These are phyloP conservation scores for Hymenoscyphus occultus DNA, from an alignment of 2,329 filamentous ascomycete species.

Conservation along the genomic window DNA sequence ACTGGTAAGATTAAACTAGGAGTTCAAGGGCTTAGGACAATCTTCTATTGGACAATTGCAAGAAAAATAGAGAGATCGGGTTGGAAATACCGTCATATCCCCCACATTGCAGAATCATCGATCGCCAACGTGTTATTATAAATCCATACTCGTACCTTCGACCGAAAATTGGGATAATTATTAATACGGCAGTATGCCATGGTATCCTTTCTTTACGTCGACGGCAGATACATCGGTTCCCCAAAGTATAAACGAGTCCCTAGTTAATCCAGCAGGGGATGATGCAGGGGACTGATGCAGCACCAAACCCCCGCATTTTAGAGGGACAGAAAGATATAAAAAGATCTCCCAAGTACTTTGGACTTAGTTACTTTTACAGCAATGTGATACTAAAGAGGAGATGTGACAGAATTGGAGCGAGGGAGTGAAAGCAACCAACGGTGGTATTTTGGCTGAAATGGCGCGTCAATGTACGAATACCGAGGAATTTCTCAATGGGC, in stretches of 20 bases:
- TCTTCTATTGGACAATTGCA: not conserved
- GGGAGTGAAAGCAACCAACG: not conserved
- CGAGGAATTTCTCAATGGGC: not conserved
- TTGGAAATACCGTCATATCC: not conserved
- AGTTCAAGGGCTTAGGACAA: not conserved
- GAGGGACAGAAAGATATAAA: not conserved
- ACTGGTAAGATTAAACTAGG: not conserved
- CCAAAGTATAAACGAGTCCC: not conserved
- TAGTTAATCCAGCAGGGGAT: not conserved
- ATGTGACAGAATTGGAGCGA: slow-evolving; percentile 1
- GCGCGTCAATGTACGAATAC: not conserved
- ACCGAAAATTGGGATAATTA: not conserved
- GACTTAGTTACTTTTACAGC: not conserved
- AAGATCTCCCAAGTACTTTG: not conserved
- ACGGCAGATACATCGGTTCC: not conserved
- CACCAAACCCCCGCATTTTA: slow-evolving; percentile 4
- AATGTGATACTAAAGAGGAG: not conserved
- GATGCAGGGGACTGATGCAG: not conserved
- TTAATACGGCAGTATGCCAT: not conserved
- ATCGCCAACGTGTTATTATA: not conserved
- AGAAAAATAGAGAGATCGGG: not conserved
- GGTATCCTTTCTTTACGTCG: not conserved
- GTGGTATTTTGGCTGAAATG: slow-evolving; percentile 1
- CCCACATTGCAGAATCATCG: slow-evolving; percentile 1
- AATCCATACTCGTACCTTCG: not conserved